Evolutionary conservation across 352 stramenopile species (phyloP).

Genomic region (Globisporangium cederbergense): DNA sequence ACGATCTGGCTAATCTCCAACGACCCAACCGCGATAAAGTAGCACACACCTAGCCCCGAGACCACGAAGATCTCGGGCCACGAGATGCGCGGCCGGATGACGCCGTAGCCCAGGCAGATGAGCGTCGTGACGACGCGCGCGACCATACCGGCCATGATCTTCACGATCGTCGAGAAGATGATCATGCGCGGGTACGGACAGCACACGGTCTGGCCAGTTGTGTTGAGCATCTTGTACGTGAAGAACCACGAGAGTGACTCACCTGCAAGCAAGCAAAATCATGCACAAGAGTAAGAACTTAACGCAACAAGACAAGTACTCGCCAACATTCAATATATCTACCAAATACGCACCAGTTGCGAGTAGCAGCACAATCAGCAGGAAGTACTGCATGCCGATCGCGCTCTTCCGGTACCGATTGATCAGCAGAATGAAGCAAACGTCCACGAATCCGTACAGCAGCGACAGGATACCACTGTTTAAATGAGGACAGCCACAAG

Average conservation of each 20-base stretch:
- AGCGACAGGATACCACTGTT: slow-evolving; percentile 63
- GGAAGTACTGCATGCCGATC: slow-evolving; percentile 82
- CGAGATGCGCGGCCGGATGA: slow-evolving; percentile 70
- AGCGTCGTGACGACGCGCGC: slow-evolving; percentile 72
- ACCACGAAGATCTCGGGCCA: slow-evolving; percentile 75
- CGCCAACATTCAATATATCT: background rate
- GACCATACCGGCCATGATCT: slow-evolving; percentile 73
- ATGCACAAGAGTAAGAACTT: background rate
- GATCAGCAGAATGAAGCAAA: slow-evolving; percentile 70
- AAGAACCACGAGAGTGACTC: slow-evolving; percentile 75
- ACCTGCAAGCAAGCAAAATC: slow-evolving; percentile 21
- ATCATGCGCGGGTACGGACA: slow-evolving; percentile 72
- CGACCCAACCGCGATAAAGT: slow-evolving; percentile 74
- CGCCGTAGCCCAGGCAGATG: slow-evolving; percentile 78
- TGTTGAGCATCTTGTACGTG: slow-evolving; percentile 75
- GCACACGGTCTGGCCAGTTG: slow-evolving; percentile 62
- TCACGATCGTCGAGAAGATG: slow-evolving; percentile 67
- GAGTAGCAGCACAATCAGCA: slow-evolving; percentile 75
- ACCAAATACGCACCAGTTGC: slow-evolving; percentile 39
- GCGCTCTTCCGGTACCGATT: slow-evolving; percentile 62
- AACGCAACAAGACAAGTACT: background rate
- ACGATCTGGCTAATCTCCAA: slow-evolving; percentile 77
- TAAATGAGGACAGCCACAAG: slow-evolving; percentile 5
- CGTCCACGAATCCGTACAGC: slow-evolving; percentile 65
- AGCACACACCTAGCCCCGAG: slow-evolving; percentile 70